Evolutionary conservation across 306 rosid species (phyloP).

Genomic region (Prunus mongolica): DNA sequence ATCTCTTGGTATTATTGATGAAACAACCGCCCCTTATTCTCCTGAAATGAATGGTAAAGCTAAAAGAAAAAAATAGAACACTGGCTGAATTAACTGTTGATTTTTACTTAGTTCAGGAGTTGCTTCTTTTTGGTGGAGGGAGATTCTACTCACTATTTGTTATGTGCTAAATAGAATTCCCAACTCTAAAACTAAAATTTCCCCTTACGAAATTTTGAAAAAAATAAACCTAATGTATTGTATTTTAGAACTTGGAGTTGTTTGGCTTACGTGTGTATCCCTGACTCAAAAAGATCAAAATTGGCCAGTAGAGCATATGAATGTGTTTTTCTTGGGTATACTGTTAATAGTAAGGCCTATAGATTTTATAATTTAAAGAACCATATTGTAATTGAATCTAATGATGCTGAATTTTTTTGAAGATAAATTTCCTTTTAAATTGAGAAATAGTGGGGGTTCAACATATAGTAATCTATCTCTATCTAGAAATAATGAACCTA

Average conservation of each 20-base stretch:
- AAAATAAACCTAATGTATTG: neutral
- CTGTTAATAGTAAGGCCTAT: neutral
- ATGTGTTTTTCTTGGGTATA: conserved; percentile 9
- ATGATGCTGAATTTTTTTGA: conserved; percentile 1
- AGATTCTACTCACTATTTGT: neutral
- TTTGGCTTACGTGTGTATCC: neutral
- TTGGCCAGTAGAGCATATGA: neutral
- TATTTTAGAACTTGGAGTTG: conserved; percentile 11
- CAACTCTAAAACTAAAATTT: neutral
- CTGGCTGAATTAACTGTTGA: neutral
- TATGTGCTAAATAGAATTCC: neutral
- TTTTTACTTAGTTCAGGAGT: neutral
- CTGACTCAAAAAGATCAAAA: neutral
- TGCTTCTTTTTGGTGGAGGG: neutral
- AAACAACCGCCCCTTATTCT: neutral
- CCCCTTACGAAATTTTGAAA: neutral
- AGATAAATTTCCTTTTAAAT: neutral
- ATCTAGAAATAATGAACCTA: neutral
- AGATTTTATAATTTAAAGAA: neutral
- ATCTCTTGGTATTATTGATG: neutral
- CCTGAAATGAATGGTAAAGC: neutral
- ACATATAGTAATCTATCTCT: no score
- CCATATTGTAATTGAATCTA: neutral
- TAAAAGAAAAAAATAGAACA: conserved; percentile 1
- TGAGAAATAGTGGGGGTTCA: neutral